Evolutionary conservation across 2,329 filamentous ascomycete species (phyloP), one percentile per base, ranked within the genome.

Genomic region (Stachybotrys echinatus): DNA sequence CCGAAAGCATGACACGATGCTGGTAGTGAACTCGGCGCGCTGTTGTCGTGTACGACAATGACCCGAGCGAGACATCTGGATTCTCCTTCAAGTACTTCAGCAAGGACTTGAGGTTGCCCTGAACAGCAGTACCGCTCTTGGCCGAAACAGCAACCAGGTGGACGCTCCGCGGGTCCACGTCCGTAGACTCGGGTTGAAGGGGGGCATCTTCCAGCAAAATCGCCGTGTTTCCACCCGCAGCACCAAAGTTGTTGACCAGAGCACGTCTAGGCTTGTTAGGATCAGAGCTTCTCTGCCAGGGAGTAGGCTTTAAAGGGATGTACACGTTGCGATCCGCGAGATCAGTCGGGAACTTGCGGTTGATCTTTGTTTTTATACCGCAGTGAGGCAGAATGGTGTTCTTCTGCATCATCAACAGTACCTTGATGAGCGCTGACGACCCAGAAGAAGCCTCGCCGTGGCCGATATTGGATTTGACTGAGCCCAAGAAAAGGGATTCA

Each of bases 141-240:
- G 53, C 55, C 8, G 54, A 53, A 21, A 52, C 44, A 8, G 48
- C 48, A 4, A 60, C 49, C 10, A 52, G 22, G 46, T 60, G 52
- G 56, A 46, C 71, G 63, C 53, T 71, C 63, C 51, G 61, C 50
- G 45, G 57, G 66, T 64, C 79, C 71, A 61, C 78, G 70, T 23
- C 76, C 70, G 27, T 34, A 7, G 42, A 6, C 23, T 43, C 3
- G 1, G 39, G 21, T 18, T 44, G 48, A 0, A 37, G 40, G 0
- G 79, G 76, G 2, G 74, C 74, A 5, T 79, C 73, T 58, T 88
- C 81, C 1, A 89, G 57, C 17, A 88, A 62, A 34, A 89, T 60
- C 17, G 83, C 81, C 2, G 84, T 87, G 65, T 89, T 90, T 12
- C 85, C 85, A 56, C 86, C 86, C 40, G 85, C 84, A 6, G 86